These are phyloP conservation scores for Umbelopsis ramanniana DNA, from an alignment of 192 early-diverging fungal species.

Conservation along the genomic window DNA sequence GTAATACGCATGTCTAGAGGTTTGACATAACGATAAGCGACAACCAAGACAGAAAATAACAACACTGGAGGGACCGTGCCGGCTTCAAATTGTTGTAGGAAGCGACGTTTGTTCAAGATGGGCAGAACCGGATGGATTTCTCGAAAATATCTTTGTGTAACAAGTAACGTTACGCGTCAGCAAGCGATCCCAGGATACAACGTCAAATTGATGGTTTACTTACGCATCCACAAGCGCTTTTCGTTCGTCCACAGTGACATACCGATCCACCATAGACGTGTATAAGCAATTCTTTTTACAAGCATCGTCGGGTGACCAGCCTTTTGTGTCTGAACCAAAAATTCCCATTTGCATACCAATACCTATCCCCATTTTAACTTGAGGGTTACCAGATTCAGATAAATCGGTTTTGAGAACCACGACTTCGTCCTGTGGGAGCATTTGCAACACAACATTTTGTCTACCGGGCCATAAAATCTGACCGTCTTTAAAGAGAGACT, in stretches of 20 bases:
- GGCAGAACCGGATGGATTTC: slow-evolving; percentile 35
- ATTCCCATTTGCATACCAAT: slow-evolving; percentile 31
- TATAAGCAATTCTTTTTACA: not conserved
- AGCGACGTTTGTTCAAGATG: slow-evolving; percentile 33
- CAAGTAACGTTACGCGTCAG: slow-evolving; percentile 4
- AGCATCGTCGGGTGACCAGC: not conserved
- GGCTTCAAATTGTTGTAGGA: slow-evolving; percentile 27
- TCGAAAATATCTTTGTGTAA: slow-evolving; percentile 35
- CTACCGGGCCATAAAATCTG: slow-evolving; percentile 36
- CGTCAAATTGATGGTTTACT: not conserved
- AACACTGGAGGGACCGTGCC: slow-evolving; percentile 2
- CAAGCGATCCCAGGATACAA: not conserved
- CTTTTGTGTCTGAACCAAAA: slow-evolving; percentile 5
- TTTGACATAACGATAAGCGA: slow-evolving; percentile 11
- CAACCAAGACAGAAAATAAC: not conserved
- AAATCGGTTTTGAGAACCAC: slow-evolving; percentile 35
- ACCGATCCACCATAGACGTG: not conserved
- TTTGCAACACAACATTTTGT: slow-evolving; percentile 30
- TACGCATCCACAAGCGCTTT: not conserved
- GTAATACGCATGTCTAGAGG: not conserved
- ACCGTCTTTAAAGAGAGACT: slow-evolving; percentile 34
- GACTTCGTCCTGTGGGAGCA: slow-evolving; percentile 34
- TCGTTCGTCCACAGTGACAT: not conserved
- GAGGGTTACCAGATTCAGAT: slow-evolving; percentile 27
- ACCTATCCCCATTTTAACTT: slow-evolving; percentile 30